phyloP scores from a whole-genome alignment of 1,284 basidiomycete species.

The Cryptococcus sp. region DNA sequence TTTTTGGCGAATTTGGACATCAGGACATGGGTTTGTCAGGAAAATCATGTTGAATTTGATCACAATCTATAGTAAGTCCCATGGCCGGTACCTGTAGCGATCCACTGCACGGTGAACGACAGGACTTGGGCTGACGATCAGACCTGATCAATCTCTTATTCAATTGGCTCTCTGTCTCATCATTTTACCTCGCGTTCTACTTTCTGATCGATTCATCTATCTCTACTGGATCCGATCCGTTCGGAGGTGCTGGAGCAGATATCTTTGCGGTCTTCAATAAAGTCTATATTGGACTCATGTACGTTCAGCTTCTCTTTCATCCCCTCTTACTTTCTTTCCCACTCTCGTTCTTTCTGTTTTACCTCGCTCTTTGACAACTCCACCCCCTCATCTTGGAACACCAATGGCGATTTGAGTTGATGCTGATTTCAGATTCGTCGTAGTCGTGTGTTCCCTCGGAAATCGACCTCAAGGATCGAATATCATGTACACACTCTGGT shows the following conservation, averaged over 20 bases:
- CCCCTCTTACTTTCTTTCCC: too few species aligned
- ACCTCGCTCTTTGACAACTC: too few species aligned
- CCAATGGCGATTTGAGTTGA: not conserved
- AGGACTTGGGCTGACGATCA: slow-evolving; percentile 2
- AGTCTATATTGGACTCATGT: slow-evolving; percentile 53
- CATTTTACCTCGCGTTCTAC: slow-evolving; percentile 45
- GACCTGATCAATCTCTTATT: slow-evolving; percentile 42
- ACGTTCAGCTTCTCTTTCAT: slow-evolving; percentile 3
- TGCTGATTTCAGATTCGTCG: slow-evolving; percentile 24
- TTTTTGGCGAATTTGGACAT: slow-evolving; percentile 81
- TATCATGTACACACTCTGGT: slow-evolving; percentile 72
- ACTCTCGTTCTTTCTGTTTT: too few species aligned
- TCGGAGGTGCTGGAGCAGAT: slow-evolving; percentile 66
- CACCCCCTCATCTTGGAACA: too few species aligned
- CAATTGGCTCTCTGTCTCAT: slow-evolving; percentile 70
- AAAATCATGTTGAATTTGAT: slow-evolving; percentile 70
- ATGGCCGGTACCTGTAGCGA: too few species aligned
- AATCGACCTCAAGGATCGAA: slow-evolving; percentile 85
- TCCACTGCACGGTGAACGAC: too few species aligned
- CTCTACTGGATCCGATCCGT: slow-evolving; percentile 60
- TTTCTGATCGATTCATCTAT: slow-evolving; percentile 65
- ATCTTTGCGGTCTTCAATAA: slow-evolving; percentile 77
- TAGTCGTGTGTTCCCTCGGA: slow-evolving; percentile 53
- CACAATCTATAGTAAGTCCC: slow-evolving; percentile 38
- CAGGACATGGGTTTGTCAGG: slow-evolving; percentile 81